A percentile compares a stretch with the other conserved stretches of the same genome.
phyloP scores from a whole-genome alignment of 352 stramenopile species.

The Pythium vanterpoolii region DNA sequence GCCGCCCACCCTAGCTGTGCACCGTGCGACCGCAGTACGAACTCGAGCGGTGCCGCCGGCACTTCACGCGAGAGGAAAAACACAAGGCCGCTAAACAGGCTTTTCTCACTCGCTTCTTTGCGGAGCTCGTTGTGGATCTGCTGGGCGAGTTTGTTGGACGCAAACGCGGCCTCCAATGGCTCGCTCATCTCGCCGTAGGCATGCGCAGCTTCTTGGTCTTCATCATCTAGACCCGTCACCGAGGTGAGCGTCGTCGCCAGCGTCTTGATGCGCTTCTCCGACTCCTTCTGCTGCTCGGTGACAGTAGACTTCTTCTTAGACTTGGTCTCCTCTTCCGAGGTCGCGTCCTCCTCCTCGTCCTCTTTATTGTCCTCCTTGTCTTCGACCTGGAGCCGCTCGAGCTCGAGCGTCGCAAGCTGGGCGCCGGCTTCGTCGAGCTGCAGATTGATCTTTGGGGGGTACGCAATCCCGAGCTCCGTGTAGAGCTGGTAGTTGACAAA shows the following conservation, averaged over 20 bases:
- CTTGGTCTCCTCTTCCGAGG: conserved; percentile 25
- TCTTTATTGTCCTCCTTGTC: conserved; percentile 24
- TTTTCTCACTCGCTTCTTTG: conserved; percentile 70
- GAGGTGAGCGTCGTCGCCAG: conserved; percentile 41
- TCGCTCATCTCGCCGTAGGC: conserved; percentile 88
- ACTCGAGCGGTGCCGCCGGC: conserved; percentile 91
- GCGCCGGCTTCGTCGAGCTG: conserved; percentile 72
- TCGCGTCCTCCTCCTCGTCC: conserved; percentile 25
- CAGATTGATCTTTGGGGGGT: conserved; percentile 92
- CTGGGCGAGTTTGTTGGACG: conserved; percentile 71
- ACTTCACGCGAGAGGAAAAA: conserved; percentile 97
- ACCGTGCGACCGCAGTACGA: conserved; percentile 94
- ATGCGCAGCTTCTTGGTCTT: conserved; percentile 50
- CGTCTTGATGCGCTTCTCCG: conserved; percentile 83
- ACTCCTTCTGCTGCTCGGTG: conserved; percentile 85
- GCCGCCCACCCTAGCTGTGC: conserved; percentile 96
- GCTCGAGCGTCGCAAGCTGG: conserved; percentile 64
- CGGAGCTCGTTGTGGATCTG: conserved; percentile 80
- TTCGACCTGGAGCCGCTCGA: conserved; percentile 46
- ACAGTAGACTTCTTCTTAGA: conserved; percentile 27
- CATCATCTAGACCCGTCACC: conserved; percentile 57
- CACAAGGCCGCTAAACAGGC: conserved; percentile 74
- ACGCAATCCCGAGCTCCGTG: conserved; percentile 91
- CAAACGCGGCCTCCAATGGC: conserved; percentile 88
- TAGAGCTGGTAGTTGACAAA: conserved; percentile 99